Evolutionary conservation across 139 green algal genomes (phyloP).

Genomic region (Microglena sp.): DNA sequence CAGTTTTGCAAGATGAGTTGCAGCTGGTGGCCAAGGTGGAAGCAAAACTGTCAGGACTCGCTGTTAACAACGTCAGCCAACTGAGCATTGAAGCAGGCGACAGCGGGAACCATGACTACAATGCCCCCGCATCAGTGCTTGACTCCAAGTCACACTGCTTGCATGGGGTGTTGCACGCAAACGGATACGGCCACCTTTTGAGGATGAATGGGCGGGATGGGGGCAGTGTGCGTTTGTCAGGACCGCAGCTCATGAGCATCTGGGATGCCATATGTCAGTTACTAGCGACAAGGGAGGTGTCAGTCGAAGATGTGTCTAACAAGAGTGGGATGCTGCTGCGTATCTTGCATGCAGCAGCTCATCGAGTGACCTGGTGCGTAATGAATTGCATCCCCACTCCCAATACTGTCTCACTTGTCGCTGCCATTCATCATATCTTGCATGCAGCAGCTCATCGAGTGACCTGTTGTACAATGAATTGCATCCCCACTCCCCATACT

Average conservation of each 20-base stretch:
- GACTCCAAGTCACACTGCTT: slow-evolving; percentile 71
- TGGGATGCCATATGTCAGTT: slow-evolving; percentile 84
- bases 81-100: background rate
- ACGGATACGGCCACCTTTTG: slow-evolving; percentile 89
- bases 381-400: background rate
- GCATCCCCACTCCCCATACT: background rate
- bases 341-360: slow-evolving; percentile 67
- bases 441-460: slow-evolving; percentile 51
- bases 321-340: slow-evolving; percentile 86
- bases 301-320: slow-evolving; percentile 88
- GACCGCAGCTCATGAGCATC: slow-evolving; percentile 76
- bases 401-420: background rate
- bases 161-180: slow-evolving; percentile 87
- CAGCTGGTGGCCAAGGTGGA: slow-evolving; percentile 42
- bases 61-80: background rate
- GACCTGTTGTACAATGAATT: slow-evolving; percentile 60
- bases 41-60: slow-evolving; percentile 6
- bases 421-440: no score
- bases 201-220: slow-evolving; percentile 48
- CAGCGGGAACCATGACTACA: slow-evolving; percentile 9
- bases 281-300: slow-evolving; percentile 55
- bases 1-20: slow-evolving; percentile 32
- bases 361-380: slow-evolving; percentile 62
- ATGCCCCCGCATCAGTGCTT: slow-evolving; percentile 47
- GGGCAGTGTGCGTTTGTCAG: slow-evolving; percentile 17